These are phyloP conservation scores for Microbotryum saponariae DNA, from an alignment of 1,284 basidiomycete species.

Conservation along the genomic window DNA sequence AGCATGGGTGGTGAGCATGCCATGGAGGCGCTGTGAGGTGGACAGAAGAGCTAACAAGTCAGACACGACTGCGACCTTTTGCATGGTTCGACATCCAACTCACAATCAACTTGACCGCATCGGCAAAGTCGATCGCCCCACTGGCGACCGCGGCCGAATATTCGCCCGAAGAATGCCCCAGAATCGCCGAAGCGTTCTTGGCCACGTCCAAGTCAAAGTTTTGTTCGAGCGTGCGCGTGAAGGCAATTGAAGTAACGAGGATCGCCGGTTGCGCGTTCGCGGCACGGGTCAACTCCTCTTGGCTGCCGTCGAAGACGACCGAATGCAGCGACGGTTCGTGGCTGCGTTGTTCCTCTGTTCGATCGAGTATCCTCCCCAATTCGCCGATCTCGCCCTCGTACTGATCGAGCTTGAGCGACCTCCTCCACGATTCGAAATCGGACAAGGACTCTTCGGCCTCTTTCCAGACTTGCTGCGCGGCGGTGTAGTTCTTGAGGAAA, in stretches of 20 bases:
- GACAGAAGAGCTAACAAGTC: not conserved
- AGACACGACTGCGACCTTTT: not conserved
- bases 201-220: slow-evolving; percentile 24
- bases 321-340: slow-evolving; percentile 23
- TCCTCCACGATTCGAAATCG: slow-evolving; percentile 31
- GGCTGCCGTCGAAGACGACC: slow-evolving; percentile 28
- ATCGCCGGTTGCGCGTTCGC: slow-evolving; percentile 39
- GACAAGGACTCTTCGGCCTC: slow-evolving; percentile 35
- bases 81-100: not conserved
- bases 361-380: slow-evolving; percentile 24
- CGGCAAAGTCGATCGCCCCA: slow-evolving; percentile 34
- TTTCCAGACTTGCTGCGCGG: slow-evolving; percentile 33
- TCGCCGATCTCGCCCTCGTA: slow-evolving; percentile 24
- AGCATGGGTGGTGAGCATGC: slow-evolving; percentile 35
- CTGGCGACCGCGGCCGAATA: slow-evolving; percentile 38
- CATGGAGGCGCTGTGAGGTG: slow-evolving; percentile 31
- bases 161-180: slow-evolving; percentile 39
- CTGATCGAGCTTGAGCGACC: slow-evolving; percentile 25
- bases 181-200: slow-evolving; percentile 26
- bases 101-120: slow-evolving; percentile 35
- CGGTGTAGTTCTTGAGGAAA: slow-evolving; percentile 22
- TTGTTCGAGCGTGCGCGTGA: slow-evolving; percentile 35
- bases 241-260: slow-evolving; percentile 37
- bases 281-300: slow-evolving; percentile 36
- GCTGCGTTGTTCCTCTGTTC: slow-evolving; percentile 15